Evolutionary conservation across 371 early-diverging fungal species (phyloP), one percentile per base, ranked within the genome.

Genomic region (Saksenaea vasiformis): DNA sequence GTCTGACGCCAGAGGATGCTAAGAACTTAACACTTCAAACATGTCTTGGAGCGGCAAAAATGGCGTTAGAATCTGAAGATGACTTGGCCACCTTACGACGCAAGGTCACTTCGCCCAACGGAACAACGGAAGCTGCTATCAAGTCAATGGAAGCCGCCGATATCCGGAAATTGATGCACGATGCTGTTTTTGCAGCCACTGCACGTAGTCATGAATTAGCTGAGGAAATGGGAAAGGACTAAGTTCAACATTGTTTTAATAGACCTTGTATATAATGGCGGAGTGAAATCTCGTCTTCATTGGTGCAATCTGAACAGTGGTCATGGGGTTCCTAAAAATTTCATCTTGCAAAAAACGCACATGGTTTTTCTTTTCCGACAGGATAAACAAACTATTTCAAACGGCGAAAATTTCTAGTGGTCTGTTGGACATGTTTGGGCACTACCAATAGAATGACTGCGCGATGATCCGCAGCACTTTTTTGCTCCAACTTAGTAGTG

Each of bases 61-160:
- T 95, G 95, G 88, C 93, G 4, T 78, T 89, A 31, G 70, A 74
- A 19, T 82, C 87, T 39, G 77, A 82, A 10, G 91, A 93, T 65
- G 89, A 90, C 69, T 85, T 92, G 34, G 86, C 90, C 38, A 89
- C 91, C 39, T 77, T 97, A 57, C 83, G 97, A 35, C 64, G 79
- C 51, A 92, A 92, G 71, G 97, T 97, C 31, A 97, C 97, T 2
- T 91, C 91, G 34, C 97, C 97, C 19, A 93, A 95, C 24, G 97
- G 97, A 17, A 95, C 97, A 24, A 97, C 97, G 13, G 90, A 94
- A 62, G 96, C 96, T 0, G 97, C 93, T 14, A 82, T 97, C 70
- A 86, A 91, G 66, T 71, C 83, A 1, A 82, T 95, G 79, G 90
- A 93, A 69, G 86, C 79, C 0, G 80, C 72, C 19, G 79, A 85